Conservation (phyloP, 1,284 basidiomycete genomes). For the Pyrrhoderma noxium region DNA sequence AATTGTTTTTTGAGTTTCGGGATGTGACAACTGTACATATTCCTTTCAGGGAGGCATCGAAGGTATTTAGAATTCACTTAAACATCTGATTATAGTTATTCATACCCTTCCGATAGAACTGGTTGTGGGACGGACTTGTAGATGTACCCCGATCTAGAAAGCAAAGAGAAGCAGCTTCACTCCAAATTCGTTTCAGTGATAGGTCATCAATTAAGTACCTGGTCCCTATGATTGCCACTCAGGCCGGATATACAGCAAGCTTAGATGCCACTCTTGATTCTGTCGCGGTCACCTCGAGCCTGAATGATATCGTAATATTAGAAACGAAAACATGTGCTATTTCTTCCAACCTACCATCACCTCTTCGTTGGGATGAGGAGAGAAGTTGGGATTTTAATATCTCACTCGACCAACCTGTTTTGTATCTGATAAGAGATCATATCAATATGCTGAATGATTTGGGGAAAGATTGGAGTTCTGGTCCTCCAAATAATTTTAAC, state of each 20-base stretch:
- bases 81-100: not conserved
- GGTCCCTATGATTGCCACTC: conserved; percentile 71
- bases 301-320: conserved; percentile 79
- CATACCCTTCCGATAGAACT: conserved; percentile 44
- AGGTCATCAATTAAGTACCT: conserved; percentile 79
- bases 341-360: conserved; percentile 41
- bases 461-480: conserved; percentile 81
- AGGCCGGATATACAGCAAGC: conserved; percentile 68
- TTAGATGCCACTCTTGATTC: conserved; percentile 80
- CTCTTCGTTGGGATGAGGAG: conserved; percentile 59
- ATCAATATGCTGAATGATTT: conserved; percentile 88
- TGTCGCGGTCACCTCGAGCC: conserved; percentile 70
- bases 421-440: conserved; percentile 83
- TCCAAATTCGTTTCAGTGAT: conserved; percentile 71
- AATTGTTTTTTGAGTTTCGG: conserved; percentile 72
- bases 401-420: conserved; percentile 59
- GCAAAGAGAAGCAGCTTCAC: conserved; percentile 59
- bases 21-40: conserved; percentile 71
- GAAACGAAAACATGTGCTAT: conserved; percentile 59
- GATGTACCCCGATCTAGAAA: conserved; percentile 42
- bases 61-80: conserved; percentile 35
- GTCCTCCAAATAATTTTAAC: conserved; percentile 69
- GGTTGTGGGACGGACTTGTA: conserved; percentile 70
- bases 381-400: conserved; percentile 74
- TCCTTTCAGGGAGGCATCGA: conserved; percentile 83